A percentile compares a stretch with the other conserved stretches of the same genome.
Conservation (phyloP, 257 asterid genomes). For the Solanum tarapatanum region DNA sequence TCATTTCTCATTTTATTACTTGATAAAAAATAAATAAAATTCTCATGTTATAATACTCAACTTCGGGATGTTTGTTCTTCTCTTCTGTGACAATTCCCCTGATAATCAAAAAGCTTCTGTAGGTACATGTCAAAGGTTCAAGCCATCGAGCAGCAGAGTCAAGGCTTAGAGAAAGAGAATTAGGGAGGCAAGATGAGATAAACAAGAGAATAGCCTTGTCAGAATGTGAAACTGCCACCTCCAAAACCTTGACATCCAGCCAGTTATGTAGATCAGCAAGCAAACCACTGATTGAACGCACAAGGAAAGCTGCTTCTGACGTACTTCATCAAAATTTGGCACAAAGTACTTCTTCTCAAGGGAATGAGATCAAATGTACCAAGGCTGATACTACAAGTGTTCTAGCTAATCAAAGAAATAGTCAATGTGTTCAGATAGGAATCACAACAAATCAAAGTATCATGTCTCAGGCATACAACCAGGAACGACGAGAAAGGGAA, state of each 20-base stretch:
- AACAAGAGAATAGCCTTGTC: slow-evolving; percentile 43
- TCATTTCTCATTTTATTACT: not conserved
- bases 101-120: not conserved
- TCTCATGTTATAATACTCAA: not conserved
- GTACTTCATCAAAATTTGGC: slow-evolving; percentile 8
- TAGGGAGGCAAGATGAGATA: slow-evolving; percentile 24
- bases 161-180: slow-evolving; percentile 34
- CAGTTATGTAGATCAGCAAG: slow-evolving; percentile 6
- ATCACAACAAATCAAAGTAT: slow-evolving; percentile 1
- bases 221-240: slow-evolving; percentile 12
- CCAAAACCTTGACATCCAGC: not conserved
- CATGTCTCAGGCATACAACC: slow-evolving; percentile 1
- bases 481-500: slow-evolving; percentile 37
- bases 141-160: slow-evolving; percentile 46
- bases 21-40: not conserved
- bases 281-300: slow-evolving; percentile 34
- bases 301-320: slow-evolving; percentile 40
- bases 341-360: not conserved
- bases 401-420: slow-evolving; percentile 4
- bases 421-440: slow-evolving; percentile 11
- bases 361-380: slow-evolving; percentile 10
- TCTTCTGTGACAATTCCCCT: not conserved
- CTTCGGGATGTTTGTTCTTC: not conserved
- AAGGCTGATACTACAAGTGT: not conserved
- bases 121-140: slow-evolving; percentile 52